These are phyloP conservation scores for Hordeum pubiflorum DNA, from an alignment of 202 grass and related monocot genomes.

Conservation along the genomic window DNA sequence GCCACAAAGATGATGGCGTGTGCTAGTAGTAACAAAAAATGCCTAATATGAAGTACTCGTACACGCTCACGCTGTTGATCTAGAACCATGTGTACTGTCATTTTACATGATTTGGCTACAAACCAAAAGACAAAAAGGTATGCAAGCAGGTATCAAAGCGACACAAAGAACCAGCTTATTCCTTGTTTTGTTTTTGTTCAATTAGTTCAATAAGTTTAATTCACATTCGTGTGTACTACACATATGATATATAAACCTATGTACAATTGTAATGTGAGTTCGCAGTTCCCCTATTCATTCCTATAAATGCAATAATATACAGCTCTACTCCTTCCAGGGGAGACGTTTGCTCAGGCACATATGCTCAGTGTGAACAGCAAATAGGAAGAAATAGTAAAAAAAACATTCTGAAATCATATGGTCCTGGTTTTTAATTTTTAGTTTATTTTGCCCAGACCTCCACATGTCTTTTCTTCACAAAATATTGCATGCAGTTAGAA, in stretches of 20 bases:
- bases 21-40: background rate
- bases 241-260: background rate
- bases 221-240: background rate
- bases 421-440: too few species aligned
- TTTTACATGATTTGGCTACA: background rate
- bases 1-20: background rate
- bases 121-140: background rate
- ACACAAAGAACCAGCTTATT: background rate
- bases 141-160: background rate
- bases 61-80: background rate
- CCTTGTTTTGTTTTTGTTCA: background rate
- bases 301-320: background rate
- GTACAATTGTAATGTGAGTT: background rate
- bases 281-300: background rate
- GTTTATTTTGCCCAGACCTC: too few species aligned
- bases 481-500: too few species aligned
- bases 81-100: background rate
- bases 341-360: background rate
- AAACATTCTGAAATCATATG: too few species aligned
- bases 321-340: background rate
- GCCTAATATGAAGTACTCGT: background rate
- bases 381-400: background rate
- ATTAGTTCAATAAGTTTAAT: background rate
- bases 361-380: background rate
- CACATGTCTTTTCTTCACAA: too few species aligned